These are phyloP conservation scores for Suillus lakei DNA, from an alignment of 768 basidiomycete species.

Conservation along the genomic window DNA sequence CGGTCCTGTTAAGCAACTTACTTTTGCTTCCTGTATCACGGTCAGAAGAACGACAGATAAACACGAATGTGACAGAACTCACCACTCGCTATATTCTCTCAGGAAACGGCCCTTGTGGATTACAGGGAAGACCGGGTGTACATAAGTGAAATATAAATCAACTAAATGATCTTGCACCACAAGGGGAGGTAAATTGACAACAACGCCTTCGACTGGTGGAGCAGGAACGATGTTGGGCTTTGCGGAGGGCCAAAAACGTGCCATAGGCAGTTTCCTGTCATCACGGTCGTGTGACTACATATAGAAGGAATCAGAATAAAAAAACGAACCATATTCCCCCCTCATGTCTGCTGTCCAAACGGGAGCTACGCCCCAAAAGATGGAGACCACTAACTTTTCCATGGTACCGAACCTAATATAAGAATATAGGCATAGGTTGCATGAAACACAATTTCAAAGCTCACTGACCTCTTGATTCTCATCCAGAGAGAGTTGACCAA, in stretches of 20 bases:
- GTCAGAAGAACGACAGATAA: slow-evolving; percentile 11
- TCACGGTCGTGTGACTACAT: slow-evolving; percentile 18
- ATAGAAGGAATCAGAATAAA: slow-evolving; percentile 16
- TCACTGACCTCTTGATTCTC: slow-evolving; percentile 72
- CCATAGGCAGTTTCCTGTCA: slow-evolving; percentile 72
- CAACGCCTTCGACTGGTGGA: slow-evolving; percentile 47
- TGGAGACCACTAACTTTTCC: slow-evolving; percentile 79
- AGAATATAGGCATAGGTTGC: slow-evolving; percentile 6
- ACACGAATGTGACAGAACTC: slow-evolving; percentile 17
- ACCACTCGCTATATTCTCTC: slow-evolving; percentile 63
- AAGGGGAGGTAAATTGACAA: slow-evolving; percentile 60
- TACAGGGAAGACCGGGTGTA: slow-evolving; percentile 84
- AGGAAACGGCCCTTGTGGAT: slow-evolving; percentile 76
- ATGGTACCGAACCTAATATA: slow-evolving; percentile 79
- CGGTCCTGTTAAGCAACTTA: slow-evolving; percentile 15
- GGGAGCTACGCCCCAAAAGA: slow-evolving; percentile 66
- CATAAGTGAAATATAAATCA: slow-evolving; percentile 79
- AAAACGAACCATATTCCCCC: slow-evolving; percentile 68
- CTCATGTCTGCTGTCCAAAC: slow-evolving; percentile 69
- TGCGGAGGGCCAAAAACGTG: slow-evolving; percentile 72
- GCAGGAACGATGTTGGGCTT: slow-evolving; percentile 43
- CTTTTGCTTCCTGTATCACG: slow-evolving; percentile 30
- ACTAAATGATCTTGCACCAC: slow-evolving; percentile 71
- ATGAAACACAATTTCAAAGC: background rate
- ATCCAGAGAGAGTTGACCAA: slow-evolving; percentile 75